These are phyloP conservation scores for Fusarium goolgardi DNA, from an alignment of 2,329 filamentous ascomycete genomes.

Conservation along the genomic window DNA sequence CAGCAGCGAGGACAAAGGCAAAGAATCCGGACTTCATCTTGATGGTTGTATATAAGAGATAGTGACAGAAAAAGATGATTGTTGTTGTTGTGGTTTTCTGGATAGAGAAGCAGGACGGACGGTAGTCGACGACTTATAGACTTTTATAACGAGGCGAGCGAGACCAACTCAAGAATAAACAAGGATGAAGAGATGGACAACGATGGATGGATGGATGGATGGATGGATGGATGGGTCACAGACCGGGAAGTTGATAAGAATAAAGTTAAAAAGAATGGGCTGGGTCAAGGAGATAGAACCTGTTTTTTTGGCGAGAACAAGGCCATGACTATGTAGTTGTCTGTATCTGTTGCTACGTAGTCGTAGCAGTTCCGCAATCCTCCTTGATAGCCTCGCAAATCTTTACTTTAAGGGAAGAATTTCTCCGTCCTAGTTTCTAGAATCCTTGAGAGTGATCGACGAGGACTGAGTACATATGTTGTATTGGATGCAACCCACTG, in stretches of 20 bases:
- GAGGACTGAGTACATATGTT: not conserved
- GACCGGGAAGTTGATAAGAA: slow-evolving; percentile 31
- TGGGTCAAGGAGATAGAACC: slow-evolving; percentile 7
- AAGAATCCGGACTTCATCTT: slow-evolving; percentile 46
- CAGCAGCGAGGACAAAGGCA: slow-evolving; percentile 34
- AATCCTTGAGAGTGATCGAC: slow-evolving; percentile 18
- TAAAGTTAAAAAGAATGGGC: slow-evolving; percentile 21
- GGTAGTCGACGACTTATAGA: slow-evolving; percentile 6
- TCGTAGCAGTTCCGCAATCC: slow-evolving; percentile 6
- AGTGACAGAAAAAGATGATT: slow-evolving; percentile 10
- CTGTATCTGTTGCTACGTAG: slow-evolving; percentile 5
- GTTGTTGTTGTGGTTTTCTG: slow-evolving; percentile 10
- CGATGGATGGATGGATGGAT: slow-evolving; percentile 11
- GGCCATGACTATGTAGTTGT: slow-evolving; percentile 16
- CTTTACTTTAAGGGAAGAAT: slow-evolving; percentile 17
- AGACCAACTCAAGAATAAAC: slow-evolving; percentile 32
- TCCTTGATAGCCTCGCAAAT: slow-evolving; percentile 28
- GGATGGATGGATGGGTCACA: slow-evolving; percentile 30
- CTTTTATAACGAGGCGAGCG: slow-evolving; percentile 28
- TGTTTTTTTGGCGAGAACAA: slow-evolving; percentile 17
- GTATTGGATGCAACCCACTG: not conserved
- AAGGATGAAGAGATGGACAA: slow-evolving; percentile 19
- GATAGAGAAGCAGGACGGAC: slow-evolving; percentile 5
- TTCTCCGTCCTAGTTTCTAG: slow-evolving; percentile 7
- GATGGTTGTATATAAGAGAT: not conserved